Percentiles rank a stretch among this genome's conserved stretches.
Conservation (phyloP, 805 yeast species). For the Scheffersomyces lignosus region DNA sequence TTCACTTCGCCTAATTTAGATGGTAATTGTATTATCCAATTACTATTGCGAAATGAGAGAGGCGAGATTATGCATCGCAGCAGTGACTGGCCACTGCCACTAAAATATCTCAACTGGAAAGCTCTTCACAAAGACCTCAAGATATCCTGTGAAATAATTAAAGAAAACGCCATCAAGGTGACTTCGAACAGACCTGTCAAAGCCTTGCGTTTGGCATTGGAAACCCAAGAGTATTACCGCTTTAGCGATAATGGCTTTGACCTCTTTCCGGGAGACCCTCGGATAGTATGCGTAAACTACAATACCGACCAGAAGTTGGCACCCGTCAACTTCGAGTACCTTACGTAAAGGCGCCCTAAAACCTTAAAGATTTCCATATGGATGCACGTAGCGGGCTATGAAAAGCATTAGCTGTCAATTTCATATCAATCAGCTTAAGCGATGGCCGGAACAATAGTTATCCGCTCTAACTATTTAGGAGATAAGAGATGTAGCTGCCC, state of each 20-base stretch:
- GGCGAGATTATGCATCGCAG: conserved; percentile 13
- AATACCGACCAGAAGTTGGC: too few relatives aligned
- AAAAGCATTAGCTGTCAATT: too few relatives aligned
- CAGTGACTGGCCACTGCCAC: conserved; percentile 52
- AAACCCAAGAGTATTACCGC: conserved; percentile 14
- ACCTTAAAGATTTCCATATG: too few relatives aligned
- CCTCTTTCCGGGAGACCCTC: conserved; percentile 37
- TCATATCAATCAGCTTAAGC: too few relatives aligned
- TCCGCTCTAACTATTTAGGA: too few relatives aligned
- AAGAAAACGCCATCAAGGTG: conserved; percentile 22
- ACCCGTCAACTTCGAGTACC: too few relatives aligned
- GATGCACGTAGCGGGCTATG: too few relatives aligned
- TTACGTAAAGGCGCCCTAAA: too few relatives aligned
- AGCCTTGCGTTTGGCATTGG: conserved; percentile 38
- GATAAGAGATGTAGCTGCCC: too few relatives aligned
- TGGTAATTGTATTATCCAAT: conserved; percentile 20
- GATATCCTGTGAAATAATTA: conserved; percentile 11
- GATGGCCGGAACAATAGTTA: too few relatives aligned
- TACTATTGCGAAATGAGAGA: not conserved
- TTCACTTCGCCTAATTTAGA: too few relatives aligned
- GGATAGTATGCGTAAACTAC: too few relatives aligned
- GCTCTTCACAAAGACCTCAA: conserved; percentile 24
- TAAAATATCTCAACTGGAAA: conserved; percentile 32
- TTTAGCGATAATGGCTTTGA: conserved; percentile 50
- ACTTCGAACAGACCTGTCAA: conserved; percentile 40